Conservation (phyloP, 2,329 filamentous ascomycete species). For the Aplosporella prunicola region DNA sequence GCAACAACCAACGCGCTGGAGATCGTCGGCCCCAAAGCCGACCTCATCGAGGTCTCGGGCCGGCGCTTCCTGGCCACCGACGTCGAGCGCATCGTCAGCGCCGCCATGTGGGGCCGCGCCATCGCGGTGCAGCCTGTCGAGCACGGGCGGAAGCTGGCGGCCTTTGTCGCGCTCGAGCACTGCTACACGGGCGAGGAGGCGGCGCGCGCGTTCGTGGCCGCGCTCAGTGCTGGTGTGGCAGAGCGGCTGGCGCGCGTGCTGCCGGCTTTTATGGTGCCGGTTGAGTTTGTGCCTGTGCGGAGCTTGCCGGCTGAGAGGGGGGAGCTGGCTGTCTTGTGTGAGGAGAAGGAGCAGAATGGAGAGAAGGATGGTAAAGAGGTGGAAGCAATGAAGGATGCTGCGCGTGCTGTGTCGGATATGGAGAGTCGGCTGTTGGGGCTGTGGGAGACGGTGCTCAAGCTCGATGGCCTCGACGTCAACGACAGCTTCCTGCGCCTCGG, state of each 20-base stretch:
- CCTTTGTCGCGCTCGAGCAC: neutral
- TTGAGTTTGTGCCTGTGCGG: constrained; percentile 23
- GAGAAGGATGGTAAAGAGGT: no score
- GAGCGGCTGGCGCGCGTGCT: constrained; percentile 21
- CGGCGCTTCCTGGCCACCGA: neutral
- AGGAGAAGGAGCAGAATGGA: no score
- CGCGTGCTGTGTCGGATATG: neutral
- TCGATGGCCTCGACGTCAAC: constrained; percentile 39
- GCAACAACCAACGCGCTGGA: no score
- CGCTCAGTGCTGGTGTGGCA: constrained; percentile 11
- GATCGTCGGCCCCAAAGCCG: no score
- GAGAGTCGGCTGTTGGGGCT: neutral
- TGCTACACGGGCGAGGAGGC: neutral
- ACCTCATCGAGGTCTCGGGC: no score
- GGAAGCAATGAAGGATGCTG: neutral
- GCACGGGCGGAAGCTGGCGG: neutral
- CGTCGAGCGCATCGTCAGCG: neutral
- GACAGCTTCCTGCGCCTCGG: constrained; percentile 40
- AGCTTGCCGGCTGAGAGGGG: constrained; percentile 23
- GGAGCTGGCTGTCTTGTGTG: no score
- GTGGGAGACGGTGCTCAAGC: neutral
- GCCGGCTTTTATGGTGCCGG: constrained; percentile 27
- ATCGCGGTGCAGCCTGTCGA: neutral
- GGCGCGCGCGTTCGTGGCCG: neutral
- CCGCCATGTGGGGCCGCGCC: neutral